Evolutionary conservation across 495 filamentous ascomycete species (phyloP), one percentile per base, ranked within the genome.

Genomic region (Penicilliopsis zonata): DNA sequence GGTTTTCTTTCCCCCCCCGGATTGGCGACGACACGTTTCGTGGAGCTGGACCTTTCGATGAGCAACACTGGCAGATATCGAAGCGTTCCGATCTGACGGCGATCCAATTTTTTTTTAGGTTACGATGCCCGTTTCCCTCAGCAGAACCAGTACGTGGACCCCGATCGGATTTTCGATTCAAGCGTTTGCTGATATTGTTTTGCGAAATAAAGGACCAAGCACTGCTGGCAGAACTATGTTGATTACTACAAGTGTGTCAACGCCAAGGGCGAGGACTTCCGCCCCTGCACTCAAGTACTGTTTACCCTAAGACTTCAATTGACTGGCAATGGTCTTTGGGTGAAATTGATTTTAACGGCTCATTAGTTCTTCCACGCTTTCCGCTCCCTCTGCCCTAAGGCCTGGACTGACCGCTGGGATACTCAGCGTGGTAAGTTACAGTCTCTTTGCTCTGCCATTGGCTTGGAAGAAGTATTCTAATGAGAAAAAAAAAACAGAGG

Each of bases 221-320:
- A 82, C 61, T 95, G 85, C 82, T 94, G 87, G 87, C 87, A 94
- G 53, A 90, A 98, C 72, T 99, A 99, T 65, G 92, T 99, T 70
- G 92, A 99, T 65, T 96, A 99, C 74, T 78, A 99, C 77, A 99
- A 96, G 74, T 99, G 92, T 68, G 80, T 93, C 59, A 65, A 81
- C 55, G 88, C 87, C 59, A 96, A 96, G 75, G 92, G 92, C 59
- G 92, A 99, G 67, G 92, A 96, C 56, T 99, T 96, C 61, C 75
- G 81, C 41, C 92, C 92, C 30, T 99, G 92, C 80, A 80, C 78
- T 54, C 92, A 98, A 74, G 87, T 93, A 77, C 31, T 47, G 28
- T 18, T 17, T 38, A 36, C 35, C 28, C 14, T 25, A 19, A 6
- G 7, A 15, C 28, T 16, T 25, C 23, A 6, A 12, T 15, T 2